Evolutionary conservation across 108 stramenopile species (phyloP).

Genomic region (Nitzschia putrida): DNA sequence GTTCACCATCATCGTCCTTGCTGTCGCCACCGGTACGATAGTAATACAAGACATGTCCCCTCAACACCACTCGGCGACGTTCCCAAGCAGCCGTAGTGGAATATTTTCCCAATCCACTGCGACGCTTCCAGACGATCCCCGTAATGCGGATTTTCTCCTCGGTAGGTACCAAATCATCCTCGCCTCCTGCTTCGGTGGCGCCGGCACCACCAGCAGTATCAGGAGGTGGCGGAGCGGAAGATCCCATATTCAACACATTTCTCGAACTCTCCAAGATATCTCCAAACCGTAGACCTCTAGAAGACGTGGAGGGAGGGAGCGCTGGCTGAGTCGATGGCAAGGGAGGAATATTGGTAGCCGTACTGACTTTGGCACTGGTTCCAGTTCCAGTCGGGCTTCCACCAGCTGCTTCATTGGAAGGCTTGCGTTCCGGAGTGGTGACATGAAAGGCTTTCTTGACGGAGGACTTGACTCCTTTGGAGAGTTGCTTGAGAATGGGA

Average conservation of each 20-base stretch:
- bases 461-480: conserved; percentile 16
- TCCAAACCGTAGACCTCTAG: neutral
- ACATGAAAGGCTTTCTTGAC: conserved; percentile 14
- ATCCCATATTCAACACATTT: neutral
- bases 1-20: conserved; percentile 24
- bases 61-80: conserved; percentile 61
- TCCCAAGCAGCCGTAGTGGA: conserved; percentile 68
- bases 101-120: conserved; percentile 73
- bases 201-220: neutral
- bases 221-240: neutral
- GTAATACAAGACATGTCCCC: conserved; percentile 49
- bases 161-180: neutral
- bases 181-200: neutral
- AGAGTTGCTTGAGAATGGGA: neutral
- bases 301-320: neutral
- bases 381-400: neutral
- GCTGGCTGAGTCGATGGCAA: neutral
- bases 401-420: neutral
- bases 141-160: conserved; percentile 39
- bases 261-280: conserved; percentile 2
- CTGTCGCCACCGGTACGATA: conserved; percentile 35
- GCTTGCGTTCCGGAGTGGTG: conserved; percentile 1
- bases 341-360: neutral
- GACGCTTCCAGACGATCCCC: conserved; percentile 74
- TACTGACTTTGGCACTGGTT: neutral